Evolutionary conservation across 176 grass and related monocot species (phyloP).

Genomic region (Chrysopogon serrulatus): DNA sequence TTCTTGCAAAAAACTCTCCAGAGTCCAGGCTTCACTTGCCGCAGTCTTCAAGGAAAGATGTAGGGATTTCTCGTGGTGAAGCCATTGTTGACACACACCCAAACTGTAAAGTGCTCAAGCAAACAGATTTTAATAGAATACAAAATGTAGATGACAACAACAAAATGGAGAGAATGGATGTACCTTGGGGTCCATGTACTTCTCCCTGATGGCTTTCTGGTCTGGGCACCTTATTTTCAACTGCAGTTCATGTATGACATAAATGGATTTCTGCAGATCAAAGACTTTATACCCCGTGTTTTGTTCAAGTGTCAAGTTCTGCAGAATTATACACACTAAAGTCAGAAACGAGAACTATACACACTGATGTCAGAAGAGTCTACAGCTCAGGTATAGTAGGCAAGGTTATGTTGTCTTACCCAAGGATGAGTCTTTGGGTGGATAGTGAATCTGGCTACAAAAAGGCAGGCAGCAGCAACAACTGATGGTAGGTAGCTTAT

Average conservation of each 20-base stretch:
- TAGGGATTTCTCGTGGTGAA: constrained; percentile 9
- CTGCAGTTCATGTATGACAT: constrained; percentile 31
- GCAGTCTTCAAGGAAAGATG: constrained; percentile 22
- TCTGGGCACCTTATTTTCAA: constrained; percentile 15
- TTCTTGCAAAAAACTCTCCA: background rate
- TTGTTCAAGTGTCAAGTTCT: constrained; percentile 34
- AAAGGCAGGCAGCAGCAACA: constrained; percentile 56
- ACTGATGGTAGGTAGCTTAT: constrained; percentile 51
- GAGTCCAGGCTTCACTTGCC: background rate
- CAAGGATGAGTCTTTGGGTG: constrained; percentile 47
- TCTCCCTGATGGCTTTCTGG: constrained; percentile 19
- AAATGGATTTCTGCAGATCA: constrained; percentile 32
- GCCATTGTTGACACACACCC: constrained; percentile 9
- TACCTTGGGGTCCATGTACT: constrained; percentile 16
- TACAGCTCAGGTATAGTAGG: background rate
- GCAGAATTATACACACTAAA: background rate
- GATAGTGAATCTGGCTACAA: constrained; percentile 51
- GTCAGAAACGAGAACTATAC: background rate
- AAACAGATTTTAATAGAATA: background rate
- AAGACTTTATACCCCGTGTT: constrained; percentile 41
- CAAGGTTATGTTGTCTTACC: constrained; percentile 21
- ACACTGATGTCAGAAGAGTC: background rate
- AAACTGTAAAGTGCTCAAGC: constrained; percentile 19
- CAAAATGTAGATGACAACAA: background rate
- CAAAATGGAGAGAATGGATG: background rate